Conservation (phyloP, 2,329 filamentous ascomycete genomes). For the Pestalotiopsis sp. region DNA sequence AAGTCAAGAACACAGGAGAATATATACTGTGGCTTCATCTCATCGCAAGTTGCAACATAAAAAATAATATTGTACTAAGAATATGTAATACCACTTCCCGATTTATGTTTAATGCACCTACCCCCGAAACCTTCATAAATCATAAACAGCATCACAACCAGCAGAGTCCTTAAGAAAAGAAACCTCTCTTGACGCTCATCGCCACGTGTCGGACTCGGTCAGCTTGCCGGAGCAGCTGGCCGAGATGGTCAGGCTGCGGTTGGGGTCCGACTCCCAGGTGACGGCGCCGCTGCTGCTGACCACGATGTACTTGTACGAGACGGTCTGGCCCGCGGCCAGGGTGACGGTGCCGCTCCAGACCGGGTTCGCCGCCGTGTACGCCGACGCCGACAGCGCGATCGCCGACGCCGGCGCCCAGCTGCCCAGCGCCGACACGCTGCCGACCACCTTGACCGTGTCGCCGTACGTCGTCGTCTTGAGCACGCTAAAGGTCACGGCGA, state of each 20-base stretch:
- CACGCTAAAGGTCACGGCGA: constrained; percentile 67
- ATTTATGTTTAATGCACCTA: background rate
- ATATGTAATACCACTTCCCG: background rate
- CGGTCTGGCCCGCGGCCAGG: constrained; percentile 55
- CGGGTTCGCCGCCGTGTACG: constrained; percentile 62
- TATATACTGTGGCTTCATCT: background rate
- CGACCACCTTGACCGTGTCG: constrained; percentile 67
- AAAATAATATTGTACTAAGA: background rate
- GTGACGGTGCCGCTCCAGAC: constrained; percentile 63
- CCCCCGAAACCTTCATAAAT: background rate
- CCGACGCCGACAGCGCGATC: constrained; percentile 57
- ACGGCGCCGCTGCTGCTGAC: constrained; percentile 56
- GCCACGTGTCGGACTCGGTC: constrained; percentile 36
- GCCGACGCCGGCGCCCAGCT: constrained; percentile 61
- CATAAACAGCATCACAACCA: background rate
- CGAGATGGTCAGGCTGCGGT: constrained; percentile 44
- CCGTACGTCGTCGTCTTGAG: constrained; percentile 60
- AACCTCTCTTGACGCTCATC: no score
- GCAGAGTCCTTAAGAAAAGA: no score
- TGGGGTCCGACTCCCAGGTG: constrained; percentile 67
- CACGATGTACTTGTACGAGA: constrained; percentile 73
- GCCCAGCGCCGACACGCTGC: constrained; percentile 62
- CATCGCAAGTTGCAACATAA: background rate
- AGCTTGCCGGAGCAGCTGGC: constrained; percentile 32
- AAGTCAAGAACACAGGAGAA: background rate